A percentile compares a stretch with the other conserved stretches of the same genome.
Conservation (phyloP, 2,329 filamentous ascomycete species). For the Didymella exigua region DNA sequence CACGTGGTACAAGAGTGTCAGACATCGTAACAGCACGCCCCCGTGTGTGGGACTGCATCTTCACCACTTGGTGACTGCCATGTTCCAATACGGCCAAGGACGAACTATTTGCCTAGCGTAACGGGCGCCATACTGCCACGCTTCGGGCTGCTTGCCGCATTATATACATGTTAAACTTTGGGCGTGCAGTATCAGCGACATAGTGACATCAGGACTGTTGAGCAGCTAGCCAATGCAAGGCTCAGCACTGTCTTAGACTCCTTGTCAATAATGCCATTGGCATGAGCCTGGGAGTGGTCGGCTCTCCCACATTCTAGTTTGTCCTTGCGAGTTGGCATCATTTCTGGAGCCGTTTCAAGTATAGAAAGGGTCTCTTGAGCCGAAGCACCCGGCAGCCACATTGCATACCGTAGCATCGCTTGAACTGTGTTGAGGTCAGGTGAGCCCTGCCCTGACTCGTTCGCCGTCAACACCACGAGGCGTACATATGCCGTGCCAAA, state of each 20-base stretch:
- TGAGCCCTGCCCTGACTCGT: not conserved
- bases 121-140: slow-evolving; percentile 10
- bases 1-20: slow-evolving; percentile 19
- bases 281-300: not conserved
- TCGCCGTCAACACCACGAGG: not conserved
- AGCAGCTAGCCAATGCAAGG: not conserved
- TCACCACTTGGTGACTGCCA: slow-evolving; percentile 1
- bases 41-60: not conserved
- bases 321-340: not conserved
- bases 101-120: slow-evolving; percentile 12
- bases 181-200: not conserved
- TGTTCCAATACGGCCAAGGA: slow-evolving; percentile 1
- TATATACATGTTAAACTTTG: not conserved
- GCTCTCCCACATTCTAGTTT: not conserved
- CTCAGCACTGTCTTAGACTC: not conserved
- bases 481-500: not conserved
- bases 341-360: not conserved
- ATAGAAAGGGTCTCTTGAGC: not conserved
- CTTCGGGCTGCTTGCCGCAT: slow-evolving; percentile 9
- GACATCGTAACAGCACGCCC: slow-evolving; percentile 5
- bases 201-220: not conserved
- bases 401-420: not conserved
- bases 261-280: not conserved
- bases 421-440: not conserved
- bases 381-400: not conserved